A percentile compares a stretch with the other conserved stretches of the same genome.
phyloP scores from a whole-genome alignment of 83 land plant genomes.

The Diphasiastrum complanatum region DNA sequence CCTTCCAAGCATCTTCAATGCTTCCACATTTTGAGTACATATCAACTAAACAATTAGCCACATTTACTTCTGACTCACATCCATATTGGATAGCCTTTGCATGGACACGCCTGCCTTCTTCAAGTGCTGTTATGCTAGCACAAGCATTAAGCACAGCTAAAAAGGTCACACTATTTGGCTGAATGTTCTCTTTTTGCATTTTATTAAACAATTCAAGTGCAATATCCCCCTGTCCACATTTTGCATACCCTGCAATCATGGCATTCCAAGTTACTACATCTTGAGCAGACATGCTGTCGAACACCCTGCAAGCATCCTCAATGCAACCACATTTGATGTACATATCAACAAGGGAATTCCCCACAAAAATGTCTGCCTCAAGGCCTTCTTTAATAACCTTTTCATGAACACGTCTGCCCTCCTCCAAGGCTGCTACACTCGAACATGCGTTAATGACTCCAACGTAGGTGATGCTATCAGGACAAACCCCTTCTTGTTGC shows the following conservation, averaged over 20 bases:
- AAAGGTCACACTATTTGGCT: neutral
- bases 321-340: no score
- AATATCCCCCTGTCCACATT: neutral
- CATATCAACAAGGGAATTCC: neutral
- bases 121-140: neutral
- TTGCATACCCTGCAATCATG: neutral
- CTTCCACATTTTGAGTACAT: conserved; percentile 1
- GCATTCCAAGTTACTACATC: no score
- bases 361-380: neutral
- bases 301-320: no score
- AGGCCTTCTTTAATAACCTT: neutral
- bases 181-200: neutral
- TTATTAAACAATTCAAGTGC: neutral
- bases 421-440: no score
- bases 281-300: no score
- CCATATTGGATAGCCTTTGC: neutral
- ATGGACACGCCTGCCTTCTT: neutral
- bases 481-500: conserved; percentile 7
- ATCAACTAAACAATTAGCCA: neutral
- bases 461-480: conserved; percentile 13
- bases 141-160: neutral
- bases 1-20: no score
- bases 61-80: neutral
- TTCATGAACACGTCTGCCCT: no score
- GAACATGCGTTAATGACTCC: conserved; percentile 16